A percentile compares a stretch with the other conserved stretches of the same genome.
These are phyloP conservation scores for Plantago coronopus DNA, from an alignment of 305 asterid genomes.

Conservation along the genomic window DNA sequence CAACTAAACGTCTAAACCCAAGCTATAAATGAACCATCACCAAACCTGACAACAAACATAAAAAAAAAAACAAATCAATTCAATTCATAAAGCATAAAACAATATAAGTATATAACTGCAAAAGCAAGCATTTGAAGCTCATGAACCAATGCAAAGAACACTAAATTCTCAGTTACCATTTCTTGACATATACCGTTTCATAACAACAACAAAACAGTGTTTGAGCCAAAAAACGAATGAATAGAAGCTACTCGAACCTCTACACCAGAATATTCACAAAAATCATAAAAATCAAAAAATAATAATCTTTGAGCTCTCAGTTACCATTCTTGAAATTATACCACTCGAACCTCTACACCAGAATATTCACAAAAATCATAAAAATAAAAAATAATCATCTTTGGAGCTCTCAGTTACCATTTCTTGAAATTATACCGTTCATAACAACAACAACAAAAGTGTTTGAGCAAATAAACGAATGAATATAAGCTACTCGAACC, in stretches of 20 bases:
- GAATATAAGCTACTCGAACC: background rate
- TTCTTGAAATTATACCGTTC: background rate
- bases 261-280: background rate
- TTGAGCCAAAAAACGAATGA: background rate
- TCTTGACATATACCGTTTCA: background rate
- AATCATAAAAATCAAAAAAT: no score
- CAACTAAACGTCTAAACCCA: slow-evolving; percentile 27
- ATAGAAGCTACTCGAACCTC: background rate
- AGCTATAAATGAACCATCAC: slow-evolving; percentile 9
- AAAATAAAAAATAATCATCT: background rate
- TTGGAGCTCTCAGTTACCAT: no score
- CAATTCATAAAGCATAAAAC: background rate
- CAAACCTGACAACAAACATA: background rate
- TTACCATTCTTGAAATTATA: background rate
- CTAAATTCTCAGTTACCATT: no score
- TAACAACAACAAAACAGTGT: background rate
- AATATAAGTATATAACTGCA: background rate
- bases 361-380: background rate
- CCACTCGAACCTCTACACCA: background rate
- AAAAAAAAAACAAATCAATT: background rate
- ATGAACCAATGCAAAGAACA: background rate
- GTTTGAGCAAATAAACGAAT: background rate
- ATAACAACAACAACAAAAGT: background rate
- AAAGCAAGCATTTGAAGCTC: background rate
- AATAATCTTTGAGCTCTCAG: background rate